Base-by-base conservation (phyloP, 495 filamentous ascomycete genomes). In the Talaromyces stipitatus region DNA sequence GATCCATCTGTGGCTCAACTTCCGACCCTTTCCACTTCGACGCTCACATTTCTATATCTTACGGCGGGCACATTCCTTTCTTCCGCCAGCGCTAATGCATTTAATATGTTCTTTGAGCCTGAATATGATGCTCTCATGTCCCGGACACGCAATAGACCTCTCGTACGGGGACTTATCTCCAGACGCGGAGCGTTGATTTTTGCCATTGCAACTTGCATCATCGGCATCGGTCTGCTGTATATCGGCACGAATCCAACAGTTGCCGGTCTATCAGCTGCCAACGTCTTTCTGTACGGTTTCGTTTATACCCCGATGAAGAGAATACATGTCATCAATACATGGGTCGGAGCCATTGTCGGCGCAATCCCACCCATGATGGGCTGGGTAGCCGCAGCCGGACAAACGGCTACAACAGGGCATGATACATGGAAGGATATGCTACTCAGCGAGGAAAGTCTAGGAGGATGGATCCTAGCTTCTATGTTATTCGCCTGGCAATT, bases 31-130 rank as follows among this genome's bases (percentile, higher is more conserved):
- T 91, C 86, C 12, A 85, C 94, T 5, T 91, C 86, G 28, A 86
- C 94, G 4, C 76, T 97, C 32, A 98, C 95, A 9, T 85, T 98
- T 16, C 76, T 92, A 58, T 97, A 95, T 79, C 83, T 98, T 62
- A 96, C 92, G 0, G 79, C 82, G 12, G 94, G 94, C 48, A 98
- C 94, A 1, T 82, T 92, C 14, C 81, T 97, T 7, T 88, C 87
- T 65, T 88, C 78, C 28, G 90, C 91, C 50, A 87, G 86, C 60
- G 94, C 94, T 46, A 98, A 97, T 63, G 86, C 94, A 0, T 76
- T 97, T 51, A 98, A 98, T 76, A 98, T 98, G 94, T 85, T 95
- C 61, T 85, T 95, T 64, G 94, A 98, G 72, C 92, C 87, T 12
- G 78, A 82, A 60, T 89, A 91, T 71, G 94, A 98, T 72, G 90